Conservation (phyloP, 2,329 filamentous ascomycete genomes). For the Sporothrix curviconia region DNA sequence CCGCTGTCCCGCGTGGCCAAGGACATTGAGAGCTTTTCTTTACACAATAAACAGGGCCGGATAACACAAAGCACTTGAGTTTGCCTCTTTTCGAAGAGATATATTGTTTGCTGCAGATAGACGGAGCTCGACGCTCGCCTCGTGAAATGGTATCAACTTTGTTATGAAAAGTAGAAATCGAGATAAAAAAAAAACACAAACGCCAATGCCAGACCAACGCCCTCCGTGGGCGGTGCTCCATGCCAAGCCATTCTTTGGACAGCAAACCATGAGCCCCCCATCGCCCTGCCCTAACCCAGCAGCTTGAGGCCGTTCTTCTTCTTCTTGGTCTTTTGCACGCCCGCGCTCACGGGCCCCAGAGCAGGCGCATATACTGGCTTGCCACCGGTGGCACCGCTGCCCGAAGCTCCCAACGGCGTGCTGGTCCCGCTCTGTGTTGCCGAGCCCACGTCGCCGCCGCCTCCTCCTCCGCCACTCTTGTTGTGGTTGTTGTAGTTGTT, state of each 20-base stretch:
- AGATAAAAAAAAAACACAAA: background rate
- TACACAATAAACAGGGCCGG: too few relatives aligned
- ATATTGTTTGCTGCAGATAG: too few relatives aligned
- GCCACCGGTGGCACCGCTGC: conserved; percentile 25
- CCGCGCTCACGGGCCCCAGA: conserved; percentile 45
- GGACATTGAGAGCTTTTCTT: too few relatives aligned
- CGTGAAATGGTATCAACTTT: background rate
- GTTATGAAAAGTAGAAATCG: background rate
- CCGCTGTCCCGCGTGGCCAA: too few relatives aligned
- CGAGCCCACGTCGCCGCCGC: conserved; percentile 22
- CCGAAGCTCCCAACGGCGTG: conserved; percentile 23
- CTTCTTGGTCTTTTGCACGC: conserved; percentile 57
- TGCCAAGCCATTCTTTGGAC: too few relatives aligned
- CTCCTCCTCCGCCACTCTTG: conserved; percentile 29
- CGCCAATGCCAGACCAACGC: background rate
- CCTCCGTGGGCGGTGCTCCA: too few relatives aligned
- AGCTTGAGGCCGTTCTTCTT: conserved; percentile 60
- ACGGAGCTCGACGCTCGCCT: too few relatives aligned
- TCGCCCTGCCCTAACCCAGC: conserved; percentile 38
- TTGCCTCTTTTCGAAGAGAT: too few relatives aligned
- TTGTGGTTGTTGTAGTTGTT: conserved; percentile 30
- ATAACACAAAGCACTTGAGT: too few relatives aligned
- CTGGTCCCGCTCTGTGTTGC: conserved; percentile 22
- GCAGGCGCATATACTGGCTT: conserved; percentile 39
- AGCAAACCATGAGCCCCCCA: too few relatives aligned